Percentiles rank a stretch among this genome's conserved stretches.
phyloP scores from a whole-genome alignment of 1,284 basidiomycete species.

The Pyrrhoderma lamaoense region DNA sequence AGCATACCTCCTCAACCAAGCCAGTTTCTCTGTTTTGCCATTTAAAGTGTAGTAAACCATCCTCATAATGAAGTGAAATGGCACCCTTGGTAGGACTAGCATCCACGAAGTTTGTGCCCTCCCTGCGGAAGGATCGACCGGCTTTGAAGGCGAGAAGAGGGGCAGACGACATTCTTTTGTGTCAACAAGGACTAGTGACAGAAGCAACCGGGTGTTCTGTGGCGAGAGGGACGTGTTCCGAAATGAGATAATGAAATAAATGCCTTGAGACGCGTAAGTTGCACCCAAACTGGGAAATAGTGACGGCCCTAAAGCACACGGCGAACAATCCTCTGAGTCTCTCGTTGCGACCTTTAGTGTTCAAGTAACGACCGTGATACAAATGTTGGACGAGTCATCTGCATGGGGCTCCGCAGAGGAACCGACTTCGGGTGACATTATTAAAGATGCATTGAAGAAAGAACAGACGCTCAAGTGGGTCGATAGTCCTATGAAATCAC shows the following conservation, averaged over 20 bases:
- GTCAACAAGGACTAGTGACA: slow-evolving; percentile 8
- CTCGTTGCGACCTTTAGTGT: too few species aligned
- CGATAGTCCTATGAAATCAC: background rate
- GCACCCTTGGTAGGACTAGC: slow-evolving; percentile 63
- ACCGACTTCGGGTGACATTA: slow-evolving; percentile 47
- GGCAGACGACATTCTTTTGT: slow-evolving; percentile 20
- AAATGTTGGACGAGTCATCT: slow-evolving; percentile 46
- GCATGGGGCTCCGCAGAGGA: slow-evolving; percentile 48
- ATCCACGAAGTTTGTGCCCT: slow-evolving; percentile 59
- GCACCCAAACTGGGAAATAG: background rate
- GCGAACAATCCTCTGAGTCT: too few species aligned
- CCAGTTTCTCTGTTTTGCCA: slow-evolving; percentile 67
- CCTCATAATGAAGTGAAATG: slow-evolving; percentile 59
- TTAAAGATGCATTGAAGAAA: slow-evolving; percentile 68
- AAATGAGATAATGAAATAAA: too few species aligned
- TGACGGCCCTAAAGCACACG: slow-evolving; percentile 3
- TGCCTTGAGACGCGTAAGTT: slow-evolving; percentile 12
- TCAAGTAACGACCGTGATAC: slow-evolving; percentile 1
- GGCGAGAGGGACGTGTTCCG: background rate
- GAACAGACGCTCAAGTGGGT: slow-evolving; percentile 54
- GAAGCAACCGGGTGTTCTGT: background rate
- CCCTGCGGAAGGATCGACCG: slow-evolving; percentile 63
- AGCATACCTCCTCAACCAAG: slow-evolving; percentile 49
- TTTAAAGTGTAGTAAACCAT: slow-evolving; percentile 66
- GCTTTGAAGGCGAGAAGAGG: slow-evolving; percentile 73